These are phyloP conservation scores for Stropharia rugosoannulata DNA, from an alignment of 768 basidiomycete genomes.

Conservation along the genomic window DNA sequence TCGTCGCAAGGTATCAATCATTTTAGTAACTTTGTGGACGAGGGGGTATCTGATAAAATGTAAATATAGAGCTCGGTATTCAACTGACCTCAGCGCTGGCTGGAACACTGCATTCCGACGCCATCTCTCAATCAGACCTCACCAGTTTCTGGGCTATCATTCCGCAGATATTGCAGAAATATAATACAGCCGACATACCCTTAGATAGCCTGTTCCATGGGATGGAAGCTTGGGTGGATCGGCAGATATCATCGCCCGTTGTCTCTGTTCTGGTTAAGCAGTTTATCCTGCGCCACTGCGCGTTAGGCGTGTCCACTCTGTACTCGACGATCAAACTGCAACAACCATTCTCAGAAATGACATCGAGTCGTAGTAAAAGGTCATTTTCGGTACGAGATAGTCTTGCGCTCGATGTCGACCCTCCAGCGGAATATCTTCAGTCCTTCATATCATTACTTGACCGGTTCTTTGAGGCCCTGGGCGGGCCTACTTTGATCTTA, in stretches of 20 bases:
- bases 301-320: background rate
- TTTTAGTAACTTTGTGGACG: background rate
- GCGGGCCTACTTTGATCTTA: background rate
- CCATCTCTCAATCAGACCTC: background rate
- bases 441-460: background rate
- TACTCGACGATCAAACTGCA: background rate
- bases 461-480: background rate
- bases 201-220: background rate
- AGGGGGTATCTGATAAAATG: background rate
- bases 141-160: slow-evolving; percentile 6
- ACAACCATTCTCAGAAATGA: background rate
- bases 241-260: background rate
- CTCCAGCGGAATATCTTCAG: background rate
- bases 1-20: slow-evolving; percentile 1
- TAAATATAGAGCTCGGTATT: background rate
- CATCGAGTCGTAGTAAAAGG: background rate
- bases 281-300: background rate
- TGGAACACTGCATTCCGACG: slow-evolving; percentile 1
- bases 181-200: background rate
- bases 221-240: background rate
- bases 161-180: background rate
- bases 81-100: slow-evolving; percentile 6
- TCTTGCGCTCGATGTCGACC: too few relatives aligned
- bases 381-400: too few relatives aligned
- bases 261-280: background rate